Conservation (phyloP, 2,329 filamentous ascomycete genomes). For the Chaetomiaceae sp. region DNA sequence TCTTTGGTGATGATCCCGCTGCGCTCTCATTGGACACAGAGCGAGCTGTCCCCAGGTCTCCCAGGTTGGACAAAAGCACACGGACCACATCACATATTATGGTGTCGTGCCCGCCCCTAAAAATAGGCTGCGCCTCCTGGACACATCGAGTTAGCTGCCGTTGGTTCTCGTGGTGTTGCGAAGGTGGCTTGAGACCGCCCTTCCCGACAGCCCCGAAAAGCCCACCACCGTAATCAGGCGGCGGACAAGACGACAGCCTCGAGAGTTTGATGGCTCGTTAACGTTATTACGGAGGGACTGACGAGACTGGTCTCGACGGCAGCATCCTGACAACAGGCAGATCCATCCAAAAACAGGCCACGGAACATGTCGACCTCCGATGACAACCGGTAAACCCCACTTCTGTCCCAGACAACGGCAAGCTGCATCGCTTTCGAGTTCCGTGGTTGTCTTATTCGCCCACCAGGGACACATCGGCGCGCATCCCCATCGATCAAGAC, state of each 20-base stretch:
- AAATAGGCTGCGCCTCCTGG: conserved; percentile 20
- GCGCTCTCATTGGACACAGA: conserved; percentile 7
- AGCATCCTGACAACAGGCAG: background rate
- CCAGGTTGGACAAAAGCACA: conserved; percentile 8
- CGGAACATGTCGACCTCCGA: background rate
- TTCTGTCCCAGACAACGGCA: conserved; percentile 5
- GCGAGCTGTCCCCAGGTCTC: conserved; percentile 2
- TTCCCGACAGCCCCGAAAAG: conserved; percentile 7
- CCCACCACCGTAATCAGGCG: conserved; percentile 7
- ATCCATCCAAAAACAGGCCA: background rate
- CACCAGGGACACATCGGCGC: background rate
- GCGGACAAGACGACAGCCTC: background rate
- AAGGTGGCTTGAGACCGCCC: conserved; percentile 15
- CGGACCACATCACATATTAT: conserved; percentile 18
- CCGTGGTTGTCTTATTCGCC: conserved; percentile 4
- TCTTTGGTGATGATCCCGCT: background rate
- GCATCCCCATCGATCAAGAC: conserved; percentile 14
- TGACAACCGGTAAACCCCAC: background rate
- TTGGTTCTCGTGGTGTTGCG: conserved; percentile 10
- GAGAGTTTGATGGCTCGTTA: background rate
- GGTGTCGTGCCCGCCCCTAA: conserved; percentile 19
- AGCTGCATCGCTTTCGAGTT: conserved; percentile 6
- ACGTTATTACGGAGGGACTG: too few species aligned
- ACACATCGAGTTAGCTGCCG: conserved; percentile 20
- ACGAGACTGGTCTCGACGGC: too few species aligned